Percentiles rank a stretch among this genome's conserved stretches.
These are phyloP conservation scores for Ilyonectria robusta DNA, from an alignment of 2,329 filamentous ascomycete genomes.

Conservation along the genomic window DNA sequence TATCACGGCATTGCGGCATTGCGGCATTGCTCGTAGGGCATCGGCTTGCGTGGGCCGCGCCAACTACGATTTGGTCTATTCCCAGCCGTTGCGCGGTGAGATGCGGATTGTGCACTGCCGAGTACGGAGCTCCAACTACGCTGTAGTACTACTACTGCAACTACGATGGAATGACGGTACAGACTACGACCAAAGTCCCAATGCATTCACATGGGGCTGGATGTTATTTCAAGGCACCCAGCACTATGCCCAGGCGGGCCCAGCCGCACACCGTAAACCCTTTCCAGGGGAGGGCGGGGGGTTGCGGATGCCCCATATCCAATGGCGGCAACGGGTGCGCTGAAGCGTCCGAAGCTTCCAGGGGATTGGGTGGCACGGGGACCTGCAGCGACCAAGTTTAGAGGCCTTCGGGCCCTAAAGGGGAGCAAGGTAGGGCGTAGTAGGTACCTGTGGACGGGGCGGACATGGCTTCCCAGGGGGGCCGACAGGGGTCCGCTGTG, in stretches of 20 bases:
- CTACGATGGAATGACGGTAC: conserved; percentile 14
- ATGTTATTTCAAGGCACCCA: conserved; percentile 18
- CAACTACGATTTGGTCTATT: not conserved
- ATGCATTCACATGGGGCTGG: not conserved
- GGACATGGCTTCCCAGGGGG: not conserved
- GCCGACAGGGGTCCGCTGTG: not conserved
- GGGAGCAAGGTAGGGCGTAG: not conserved
- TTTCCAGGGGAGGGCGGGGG: conserved; percentile 33
- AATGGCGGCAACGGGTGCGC: conserved; percentile 21
- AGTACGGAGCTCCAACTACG: not conserved
- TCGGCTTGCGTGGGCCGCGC: not conserved
- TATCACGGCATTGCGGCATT: not conserved
- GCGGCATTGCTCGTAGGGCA: not conserved
- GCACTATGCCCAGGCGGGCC: conserved; percentile 42
- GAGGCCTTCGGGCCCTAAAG: not conserved
- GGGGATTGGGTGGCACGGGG: conserved; percentile 37
- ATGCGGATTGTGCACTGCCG: not conserved
- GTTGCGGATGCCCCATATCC: conserved; percentile 24
- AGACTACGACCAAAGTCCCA: conserved; percentile 20
- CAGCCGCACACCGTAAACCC: conserved; percentile 40
- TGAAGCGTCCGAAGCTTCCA: conserved; percentile 21
- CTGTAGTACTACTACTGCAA: conserved; percentile 1
- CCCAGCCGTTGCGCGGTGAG: no score
- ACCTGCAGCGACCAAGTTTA: conserved; percentile 10
- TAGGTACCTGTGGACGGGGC: not conserved